Evolutionary conservation across 2,329 filamentous ascomycete species (phyloP).

Genomic region (Venturia aucupariae): DNA sequence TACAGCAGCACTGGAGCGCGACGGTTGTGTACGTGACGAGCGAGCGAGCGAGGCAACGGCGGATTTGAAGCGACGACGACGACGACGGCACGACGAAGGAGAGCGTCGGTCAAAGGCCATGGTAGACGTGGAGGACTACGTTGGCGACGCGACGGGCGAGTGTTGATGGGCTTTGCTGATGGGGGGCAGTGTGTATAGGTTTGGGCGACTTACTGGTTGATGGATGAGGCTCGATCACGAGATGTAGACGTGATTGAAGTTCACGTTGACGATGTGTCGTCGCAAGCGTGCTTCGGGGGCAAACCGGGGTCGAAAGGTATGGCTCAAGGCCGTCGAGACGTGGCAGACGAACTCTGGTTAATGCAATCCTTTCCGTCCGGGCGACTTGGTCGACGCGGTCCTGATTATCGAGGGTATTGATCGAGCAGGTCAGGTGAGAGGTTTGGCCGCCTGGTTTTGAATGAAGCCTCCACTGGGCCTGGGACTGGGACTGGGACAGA

Average conservation of each 20-base stretch:
- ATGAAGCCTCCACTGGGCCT: too few relatives aligned
- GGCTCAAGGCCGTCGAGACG: background rate
- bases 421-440: background rate
- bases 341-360: background rate
- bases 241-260: slow-evolving; percentile 4
- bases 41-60: background rate
- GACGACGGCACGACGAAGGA: background rate
- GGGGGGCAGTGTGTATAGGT: background rate
- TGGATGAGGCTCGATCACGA: background rate
- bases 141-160: background rate
- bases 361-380: background rate
- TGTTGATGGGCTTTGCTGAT: background rate
- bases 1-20: background rate
- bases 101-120: background rate
- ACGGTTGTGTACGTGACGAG: background rate
- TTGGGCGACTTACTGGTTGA: background rate
- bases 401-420: background rate
- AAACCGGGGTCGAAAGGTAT: background rate
- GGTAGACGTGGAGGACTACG: background rate
- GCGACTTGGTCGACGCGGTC: background rate
- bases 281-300: background rate
- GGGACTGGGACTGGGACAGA: too few relatives aligned
- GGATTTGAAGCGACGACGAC: background rate
- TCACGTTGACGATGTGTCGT: slow-evolving; percentile 1
- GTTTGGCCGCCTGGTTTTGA: background rate